phyloP scores from a whole-genome alignment of 345 rosid genomes.

The Cardamine occulta region DNA sequence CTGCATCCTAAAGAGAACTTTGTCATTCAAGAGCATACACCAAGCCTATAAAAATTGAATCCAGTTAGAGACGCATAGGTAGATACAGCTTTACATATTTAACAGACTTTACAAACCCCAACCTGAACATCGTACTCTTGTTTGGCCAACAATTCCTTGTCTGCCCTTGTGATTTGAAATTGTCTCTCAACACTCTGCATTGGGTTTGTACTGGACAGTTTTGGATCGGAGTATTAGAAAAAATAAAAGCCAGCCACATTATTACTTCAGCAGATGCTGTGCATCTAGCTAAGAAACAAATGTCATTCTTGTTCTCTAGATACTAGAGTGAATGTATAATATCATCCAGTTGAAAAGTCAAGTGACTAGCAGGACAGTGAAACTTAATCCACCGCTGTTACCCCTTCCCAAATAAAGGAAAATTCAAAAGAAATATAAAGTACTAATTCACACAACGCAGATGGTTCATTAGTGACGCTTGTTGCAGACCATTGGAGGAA shows the following conservation, averaged over 20 bases:
- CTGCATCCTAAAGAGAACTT: constrained; percentile 93
- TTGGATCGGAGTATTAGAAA: constrained; percentile 34
- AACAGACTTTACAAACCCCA: constrained; percentile 28
- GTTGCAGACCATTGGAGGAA: constrained; percentile 1
- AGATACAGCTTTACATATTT: neutral
- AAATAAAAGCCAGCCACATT: constrained; percentile 26
- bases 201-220: constrained; percentile 69
- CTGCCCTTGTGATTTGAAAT: constrained; percentile 72
- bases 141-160: constrained; percentile 69
- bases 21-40: constrained; percentile 99
- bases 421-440: constrained; percentile 2
- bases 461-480: constrained; percentile 3
- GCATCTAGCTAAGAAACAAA: constrained; percentile 23
- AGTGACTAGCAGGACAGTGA: constrained; percentile 5
- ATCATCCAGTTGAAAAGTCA: neutral
- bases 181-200: constrained; percentile 69
- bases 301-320: neutral
- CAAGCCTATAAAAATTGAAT: constrained; percentile 63
- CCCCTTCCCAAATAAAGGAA: constrained; percentile 11
- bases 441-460: constrained; percentile 14
- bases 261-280: neutral
- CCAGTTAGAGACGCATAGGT: constrained; percentile 25
- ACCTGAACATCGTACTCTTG: constrained; percentile 88
- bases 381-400: constrained; percentile 2
- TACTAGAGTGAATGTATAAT: constrained; percentile 9